Evolutionary conservation across 352 stramenopile species (phyloP).

Genomic region (Phytophthora sp.): DNA sequence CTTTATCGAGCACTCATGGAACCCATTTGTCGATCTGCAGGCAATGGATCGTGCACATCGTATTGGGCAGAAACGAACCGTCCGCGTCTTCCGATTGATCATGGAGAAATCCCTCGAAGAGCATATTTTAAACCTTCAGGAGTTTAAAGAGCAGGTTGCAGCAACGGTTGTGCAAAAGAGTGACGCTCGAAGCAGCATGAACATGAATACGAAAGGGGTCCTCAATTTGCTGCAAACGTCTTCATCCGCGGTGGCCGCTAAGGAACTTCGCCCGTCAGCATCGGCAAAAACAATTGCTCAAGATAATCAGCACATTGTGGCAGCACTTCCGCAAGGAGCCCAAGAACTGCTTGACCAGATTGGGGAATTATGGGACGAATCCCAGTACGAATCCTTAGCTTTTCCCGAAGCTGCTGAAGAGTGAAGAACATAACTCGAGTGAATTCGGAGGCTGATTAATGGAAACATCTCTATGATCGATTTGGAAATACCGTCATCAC

Average conservation of each 20-base stretch:
- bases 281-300: conserved; percentile 4
- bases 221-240: conserved; percentile 65
- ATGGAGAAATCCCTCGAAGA: conserved; percentile 78
- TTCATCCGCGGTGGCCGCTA: conserved; percentile 46
- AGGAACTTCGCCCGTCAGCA: conserved; percentile 31
- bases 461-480: conserved; percentile 24
- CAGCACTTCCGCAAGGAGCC: conserved; percentile 36
- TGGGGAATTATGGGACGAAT: conserved; percentile 82
- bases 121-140: conserved; percentile 81
- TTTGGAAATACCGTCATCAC: neutral
- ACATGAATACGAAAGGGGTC: conserved; percentile 66
- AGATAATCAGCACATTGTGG: conserved; percentile 6
- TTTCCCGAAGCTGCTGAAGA: conserved; percentile 45
- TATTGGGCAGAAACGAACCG: conserved; percentile 71
- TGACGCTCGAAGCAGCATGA: conserved; percentile 65
- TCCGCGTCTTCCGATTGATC: conserved; percentile 84
- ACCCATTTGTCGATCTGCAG: conserved; percentile 96
- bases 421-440: conserved; percentile 6
- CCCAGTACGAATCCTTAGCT: conserved; percentile 77
- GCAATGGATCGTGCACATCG: conserved; percentile 89
- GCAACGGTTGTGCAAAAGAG: conserved; percentile 63
- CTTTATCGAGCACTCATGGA: conserved; percentile 98
- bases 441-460: conserved; percentile 2
- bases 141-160: conserved; percentile 80
- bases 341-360: conserved; percentile 66